Evolutionary conservation across 768 basidiomycete species (phyloP).

Genomic region (Suillus tomentosus): DNA sequence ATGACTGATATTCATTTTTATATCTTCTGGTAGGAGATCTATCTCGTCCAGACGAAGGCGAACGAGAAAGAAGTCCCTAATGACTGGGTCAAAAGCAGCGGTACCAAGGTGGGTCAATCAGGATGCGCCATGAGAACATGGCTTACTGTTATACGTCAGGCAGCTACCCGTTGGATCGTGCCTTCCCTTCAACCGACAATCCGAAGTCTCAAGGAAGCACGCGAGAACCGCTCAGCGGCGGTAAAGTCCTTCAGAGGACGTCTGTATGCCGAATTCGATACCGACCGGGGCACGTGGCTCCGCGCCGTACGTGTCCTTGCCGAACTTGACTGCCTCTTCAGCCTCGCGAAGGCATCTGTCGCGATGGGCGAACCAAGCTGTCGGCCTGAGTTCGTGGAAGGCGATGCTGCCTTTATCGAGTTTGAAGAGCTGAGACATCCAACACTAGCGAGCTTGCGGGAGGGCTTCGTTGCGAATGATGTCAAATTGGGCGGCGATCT

Average conservation of each 20-base stretch:
- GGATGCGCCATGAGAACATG: neutral
- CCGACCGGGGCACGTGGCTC: conserved; percentile 79
- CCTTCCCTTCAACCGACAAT: conserved; percentile 71
- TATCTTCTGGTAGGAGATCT: conserved; percentile 71
- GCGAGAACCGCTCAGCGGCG: conserved; percentile 79
- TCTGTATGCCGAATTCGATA: conserved; percentile 79
- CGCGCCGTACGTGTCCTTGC: conserved; percentile 84
- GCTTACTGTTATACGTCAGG: conserved; percentile 41
- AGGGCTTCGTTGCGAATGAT: conserved; percentile 92
- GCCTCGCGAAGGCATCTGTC: conserved; percentile 84
- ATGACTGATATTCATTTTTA: conserved; percentile 1
- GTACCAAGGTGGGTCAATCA: conserved; percentile 65
- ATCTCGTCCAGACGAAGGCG: conserved; percentile 75
- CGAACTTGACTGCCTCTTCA: conserved; percentile 95
- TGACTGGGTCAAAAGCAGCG: conserved; percentile 78
- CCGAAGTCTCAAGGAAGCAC: conserved; percentile 87
- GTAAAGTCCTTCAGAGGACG: conserved; percentile 84
- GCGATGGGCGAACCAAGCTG: conserved; percentile 94
- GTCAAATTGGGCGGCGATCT: conserved; percentile 79
- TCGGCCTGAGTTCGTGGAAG: conserved; percentile 84
- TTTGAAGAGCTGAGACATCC: conserved; percentile 93
- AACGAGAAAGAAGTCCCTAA: conserved; percentile 67
- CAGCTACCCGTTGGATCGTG: conserved; percentile 74
- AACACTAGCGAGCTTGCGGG: conserved; percentile 65
- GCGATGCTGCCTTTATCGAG: conserved; percentile 76